Evolutionary conservation across 768 basidiomycete genomes (phyloP), one percentile per base, ranked within the genome.

Genomic region (Erythrobasidium yunnanense): DNA sequence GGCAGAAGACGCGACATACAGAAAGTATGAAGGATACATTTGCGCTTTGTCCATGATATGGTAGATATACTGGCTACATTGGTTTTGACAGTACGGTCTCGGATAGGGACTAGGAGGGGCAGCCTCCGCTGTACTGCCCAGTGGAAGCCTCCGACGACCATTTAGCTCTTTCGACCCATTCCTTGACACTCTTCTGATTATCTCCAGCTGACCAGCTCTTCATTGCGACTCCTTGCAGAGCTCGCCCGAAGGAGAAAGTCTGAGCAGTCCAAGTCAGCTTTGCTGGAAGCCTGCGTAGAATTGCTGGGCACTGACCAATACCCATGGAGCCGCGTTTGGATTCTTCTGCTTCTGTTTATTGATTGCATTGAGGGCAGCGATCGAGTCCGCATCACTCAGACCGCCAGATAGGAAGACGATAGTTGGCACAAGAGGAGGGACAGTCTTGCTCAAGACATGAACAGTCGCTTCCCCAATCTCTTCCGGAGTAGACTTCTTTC

Each of bases 231-330:
- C 80, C 79, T 72, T 83, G 82, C 27, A 82, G 70, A 8, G 79
- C 80, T 25, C 80, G 70, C 32, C 81, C 80, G 73, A 80, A 82
- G 27, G 81, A 81, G 71, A 83, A 82, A 2, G 78, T 77, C 38
- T 82, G 70, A 23, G 74, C n/a, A 13, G 25, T 6, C 23, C n/a
- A 11, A 42, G 38, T 25, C 35, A 58, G 11, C 33, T 34, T 42
- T 6, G 55, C 33, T 42, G 11, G 11, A 42, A 11, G 38, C n/a
- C 38, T 42, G 4, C 55, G 34, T 7, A 11, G 35, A 3, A 7
- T 6, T 6, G 7, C 18, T 33, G 5, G 15, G 11, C 15, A 35
- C 54, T 55, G 25, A 55, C 54, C 4, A 55, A 33, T 4, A 45
- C 75, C n/a, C 63, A 66, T 6, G 63, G 63, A 34, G 33, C 50